Evolutionary conservation across 1,284 basidiomycete genomes (phyloP).

Genomic region (Blastosporella zonata): DNA sequence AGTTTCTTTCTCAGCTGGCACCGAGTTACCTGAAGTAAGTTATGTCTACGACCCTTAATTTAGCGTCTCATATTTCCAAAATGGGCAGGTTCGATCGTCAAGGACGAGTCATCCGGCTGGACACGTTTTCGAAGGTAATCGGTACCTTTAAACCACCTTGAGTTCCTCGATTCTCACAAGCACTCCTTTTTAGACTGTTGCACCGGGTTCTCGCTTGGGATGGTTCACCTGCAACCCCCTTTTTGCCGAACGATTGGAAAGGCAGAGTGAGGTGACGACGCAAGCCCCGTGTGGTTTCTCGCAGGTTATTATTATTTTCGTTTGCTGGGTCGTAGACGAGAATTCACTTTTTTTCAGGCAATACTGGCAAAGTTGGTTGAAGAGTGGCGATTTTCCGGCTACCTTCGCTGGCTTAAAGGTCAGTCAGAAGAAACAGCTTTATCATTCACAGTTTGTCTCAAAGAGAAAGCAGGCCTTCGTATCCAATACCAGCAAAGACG

Average conservation of each 20-base stretch:
- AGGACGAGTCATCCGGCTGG: slow-evolving; percentile 76
- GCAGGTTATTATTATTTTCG: slow-evolving; percentile 37
- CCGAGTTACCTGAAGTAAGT: slow-evolving; percentile 66
- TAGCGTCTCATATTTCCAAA: background rate
- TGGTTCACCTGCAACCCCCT: slow-evolving; percentile 75
- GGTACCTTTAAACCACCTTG: background rate
- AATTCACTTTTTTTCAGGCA: slow-evolving; percentile 31
- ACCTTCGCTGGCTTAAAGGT: slow-evolving; percentile 72
- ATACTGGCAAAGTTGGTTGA: slow-evolving; percentile 61
- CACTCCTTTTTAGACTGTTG: slow-evolving; percentile 60
- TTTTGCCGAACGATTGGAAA: slow-evolving; percentile 74
- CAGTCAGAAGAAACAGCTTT: background rate
- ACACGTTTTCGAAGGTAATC: slow-evolving; percentile 73
- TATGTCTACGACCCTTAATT: slow-evolving; percentile 15
- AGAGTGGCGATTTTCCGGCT: slow-evolving; percentile 70
- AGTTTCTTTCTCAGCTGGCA: slow-evolving; percentile 53
- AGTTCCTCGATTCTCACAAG: background rate
- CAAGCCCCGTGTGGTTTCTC: slow-evolving; percentile 75
- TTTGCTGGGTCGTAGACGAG: background rate
- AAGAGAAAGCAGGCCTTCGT: slow-evolving; percentile 42
- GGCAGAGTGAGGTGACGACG: slow-evolving; percentile 69
- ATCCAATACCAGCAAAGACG: slow-evolving; percentile 55
- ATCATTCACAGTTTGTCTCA: background rate
- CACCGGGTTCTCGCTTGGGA: slow-evolving; percentile 75
- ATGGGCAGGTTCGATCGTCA: slow-evolving; percentile 64